Conservation (phyloP, 768 basidiomycete species). For the Kwoniella newhampshirensis region DNA sequence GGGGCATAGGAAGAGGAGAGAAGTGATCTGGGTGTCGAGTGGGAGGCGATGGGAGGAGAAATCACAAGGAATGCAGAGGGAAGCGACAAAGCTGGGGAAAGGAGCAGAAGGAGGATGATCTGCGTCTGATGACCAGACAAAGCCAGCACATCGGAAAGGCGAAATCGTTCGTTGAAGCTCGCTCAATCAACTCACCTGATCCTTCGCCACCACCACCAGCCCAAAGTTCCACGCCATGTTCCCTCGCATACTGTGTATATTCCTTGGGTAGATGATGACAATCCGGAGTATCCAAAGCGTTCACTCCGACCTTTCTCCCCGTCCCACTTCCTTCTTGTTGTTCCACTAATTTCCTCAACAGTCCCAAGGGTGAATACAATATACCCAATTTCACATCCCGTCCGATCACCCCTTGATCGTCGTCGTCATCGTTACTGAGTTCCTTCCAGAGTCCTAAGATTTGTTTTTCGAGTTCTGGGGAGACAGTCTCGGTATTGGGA, state of each 20-base stretch:
- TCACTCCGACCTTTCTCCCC: constrained; percentile 24
- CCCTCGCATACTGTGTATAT: constrained; percentile 41
- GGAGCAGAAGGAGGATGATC: too few species aligned
- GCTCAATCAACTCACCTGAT: constrained; percentile 44
- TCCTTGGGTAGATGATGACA: constrained; percentile 50
- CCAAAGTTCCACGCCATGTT: constrained; percentile 46
- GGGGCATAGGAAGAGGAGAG: neutral
- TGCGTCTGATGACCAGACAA: too few species aligned
- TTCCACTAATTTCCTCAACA: constrained; percentile 20
- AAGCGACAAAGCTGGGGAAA: too few species aligned
- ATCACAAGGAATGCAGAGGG: too few species aligned
- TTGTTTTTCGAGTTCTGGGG: constrained; percentile 20
- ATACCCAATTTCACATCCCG: constrained; percentile 39
- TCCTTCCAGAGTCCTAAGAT: constrained; percentile 31
- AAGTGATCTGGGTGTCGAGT: neutral
- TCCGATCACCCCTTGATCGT: constrained; percentile 1
- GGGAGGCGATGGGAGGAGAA: neutral
- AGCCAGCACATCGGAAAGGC: too few species aligned
- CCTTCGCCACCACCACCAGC: constrained; percentile 52
- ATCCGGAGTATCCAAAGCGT: constrained; percentile 51
- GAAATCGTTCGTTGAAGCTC: too few species aligned
- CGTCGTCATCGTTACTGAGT: constrained; percentile 3
- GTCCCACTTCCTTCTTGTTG: neutral
- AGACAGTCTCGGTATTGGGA: constrained; percentile 15
- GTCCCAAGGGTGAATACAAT: constrained; percentile 39